A percentile compares a stretch with the other conserved stretches of the same genome.
These are phyloP conservation scores for Penicillium cinerascens DNA, from an alignment of 495 filamentous ascomycete species.

Conservation along the genomic window DNA sequence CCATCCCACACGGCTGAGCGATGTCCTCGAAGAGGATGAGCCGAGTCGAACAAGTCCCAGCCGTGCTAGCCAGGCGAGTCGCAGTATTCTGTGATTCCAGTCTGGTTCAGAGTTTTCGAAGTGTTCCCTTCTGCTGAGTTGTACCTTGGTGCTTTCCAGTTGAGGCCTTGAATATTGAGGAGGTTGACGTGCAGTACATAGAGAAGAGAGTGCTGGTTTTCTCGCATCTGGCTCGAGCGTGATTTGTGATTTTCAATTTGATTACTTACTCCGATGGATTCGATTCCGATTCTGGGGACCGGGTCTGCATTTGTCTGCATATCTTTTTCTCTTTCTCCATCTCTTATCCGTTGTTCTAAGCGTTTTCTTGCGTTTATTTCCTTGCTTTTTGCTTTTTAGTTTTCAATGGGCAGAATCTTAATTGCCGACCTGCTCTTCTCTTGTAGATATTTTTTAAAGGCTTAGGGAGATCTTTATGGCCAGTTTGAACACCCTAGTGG, in stretches of 20 bases:
- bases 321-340: neutral
- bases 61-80: constrained; percentile 48
- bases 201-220: constrained; percentile 8
- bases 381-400: neutral
- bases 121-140: neutral
- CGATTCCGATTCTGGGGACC: neutral
- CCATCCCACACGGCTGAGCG: constrained; percentile 89
- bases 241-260: neutral
- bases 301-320: neutral
- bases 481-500: no score
- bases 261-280: neutral
- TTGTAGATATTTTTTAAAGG: neutral
- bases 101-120: neutral
- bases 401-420: neutral
- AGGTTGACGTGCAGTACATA: constrained; percentile 8
- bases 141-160: neutral
- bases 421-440: neutral
- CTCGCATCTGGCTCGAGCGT: constrained; percentile 10
- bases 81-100: constrained; percentile 31
- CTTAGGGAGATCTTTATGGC: neutral
- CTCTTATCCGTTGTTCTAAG: neutral
- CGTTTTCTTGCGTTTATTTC: neutral
- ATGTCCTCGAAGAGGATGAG: constrained; percentile 77
- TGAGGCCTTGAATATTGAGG: neutral
- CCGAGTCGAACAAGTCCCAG: constrained; percentile 56